These are phyloP conservation scores for Aspergillus texensis DNA, from an alignment of 2,329 filamentous ascomycete species.

Conservation along the genomic window DNA sequence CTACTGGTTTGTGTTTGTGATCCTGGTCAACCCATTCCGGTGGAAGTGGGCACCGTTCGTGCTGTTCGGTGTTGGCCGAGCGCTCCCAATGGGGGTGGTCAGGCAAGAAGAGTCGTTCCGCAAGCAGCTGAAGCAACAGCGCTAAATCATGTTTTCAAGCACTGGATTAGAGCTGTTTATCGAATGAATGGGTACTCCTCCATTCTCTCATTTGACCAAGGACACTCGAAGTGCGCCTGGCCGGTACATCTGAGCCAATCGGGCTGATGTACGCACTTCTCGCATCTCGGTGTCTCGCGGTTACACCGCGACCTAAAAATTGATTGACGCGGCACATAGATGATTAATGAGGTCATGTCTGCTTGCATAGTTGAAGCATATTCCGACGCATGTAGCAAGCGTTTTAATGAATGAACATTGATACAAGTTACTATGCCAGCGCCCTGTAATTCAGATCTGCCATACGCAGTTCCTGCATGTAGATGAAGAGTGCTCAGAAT, in stretches of 20 bases:
- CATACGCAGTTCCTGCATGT: not conserved
- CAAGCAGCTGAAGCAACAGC: slow-evolving; percentile 29
- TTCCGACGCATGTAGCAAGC: not conserved
- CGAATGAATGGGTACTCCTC: too few relatives aligned
- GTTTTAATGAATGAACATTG: not conserved
- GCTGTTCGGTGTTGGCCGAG: slow-evolving; percentile 71
- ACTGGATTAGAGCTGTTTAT: too few relatives aligned
- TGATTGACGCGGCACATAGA: not conserved
- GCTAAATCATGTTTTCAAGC: slow-evolving; percentile 10
- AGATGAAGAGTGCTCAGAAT: not conserved
- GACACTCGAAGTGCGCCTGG: too few relatives aligned
- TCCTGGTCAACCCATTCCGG: slow-evolving; percentile 78
- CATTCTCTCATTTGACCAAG: not conserved
- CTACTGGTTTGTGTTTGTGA: slow-evolving; percentile 83
- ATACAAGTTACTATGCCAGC: not conserved
- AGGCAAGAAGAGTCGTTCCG: slow-evolving; percentile 60
- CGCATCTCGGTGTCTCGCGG: too few relatives aligned
- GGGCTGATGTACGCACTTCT: too few relatives aligned
- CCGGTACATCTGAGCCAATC: too few relatives aligned
- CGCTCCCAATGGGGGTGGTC: slow-evolving; percentile 68
- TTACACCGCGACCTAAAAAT: not conserved
- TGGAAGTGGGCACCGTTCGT: slow-evolving; percentile 92
- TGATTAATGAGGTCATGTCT: not conserved
- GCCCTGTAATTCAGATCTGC: not conserved
- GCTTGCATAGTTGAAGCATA: not conserved